Evolutionary conservation across 306 rosid species (phyloP), one percentile per base, ranked within the genome.

Genomic region (Cicer arietinum): DNA sequence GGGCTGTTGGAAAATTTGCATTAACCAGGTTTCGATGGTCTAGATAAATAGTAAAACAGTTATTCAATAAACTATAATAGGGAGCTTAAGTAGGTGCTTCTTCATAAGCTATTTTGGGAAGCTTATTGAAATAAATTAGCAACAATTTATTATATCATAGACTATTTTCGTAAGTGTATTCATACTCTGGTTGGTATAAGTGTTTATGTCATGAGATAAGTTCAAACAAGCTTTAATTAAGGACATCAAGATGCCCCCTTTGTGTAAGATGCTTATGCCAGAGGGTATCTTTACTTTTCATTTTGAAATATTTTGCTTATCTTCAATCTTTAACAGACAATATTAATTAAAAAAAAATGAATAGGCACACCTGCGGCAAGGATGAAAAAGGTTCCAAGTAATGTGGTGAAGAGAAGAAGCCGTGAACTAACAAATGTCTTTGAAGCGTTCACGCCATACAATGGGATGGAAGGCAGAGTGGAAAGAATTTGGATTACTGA

Each of bases 401-500:
- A 81, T 77, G 67, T 88, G 75, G 97, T 94, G 85, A 94, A 94
- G 89, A 89, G 85, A 69, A 86, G 98, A 81, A 94, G 98, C 80
- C 98, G 97, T 40, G 97, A 94, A 62, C 84, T 94, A 77, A 94
- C 98, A 66, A 84, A 85, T 69, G 85, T 90, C 68, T 91, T 94
- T 84, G 98, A 94, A 90, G 87, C 95, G 58, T 92, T 94, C 76
- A 83, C 88, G 17, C 97, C 99, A 41, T 94, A 94, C 82, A 30
- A 65, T 70, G 96, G 93, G 79, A 94, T 94, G 96, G 92, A 89
- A 83, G 96, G 96, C 81, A 89, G 81, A 76, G 87, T 89, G 65
- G 99, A 91, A 85, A 89, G 97, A 85, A 94, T 94, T 76, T 92
- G 99, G 99, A 92, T 91, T 77, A 90, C 97, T 37, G 99, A 92